These are phyloP conservation scores for Chamaecyparis obtusa DNA, from an alignment of 75 land plant species.

Conservation along the genomic window DNA sequence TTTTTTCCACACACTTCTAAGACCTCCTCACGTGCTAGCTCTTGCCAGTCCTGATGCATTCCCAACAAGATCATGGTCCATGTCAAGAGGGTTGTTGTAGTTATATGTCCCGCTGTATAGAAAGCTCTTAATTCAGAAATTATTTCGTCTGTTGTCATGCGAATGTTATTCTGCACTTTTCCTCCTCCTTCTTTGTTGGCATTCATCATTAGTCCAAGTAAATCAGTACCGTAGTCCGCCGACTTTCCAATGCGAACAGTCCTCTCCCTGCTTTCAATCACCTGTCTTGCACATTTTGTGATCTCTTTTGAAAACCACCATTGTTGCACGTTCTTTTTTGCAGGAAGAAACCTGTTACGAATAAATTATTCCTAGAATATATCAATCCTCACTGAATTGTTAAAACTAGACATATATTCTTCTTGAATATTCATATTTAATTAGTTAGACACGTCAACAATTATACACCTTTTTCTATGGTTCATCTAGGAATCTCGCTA, in stretches of 20 bases:
- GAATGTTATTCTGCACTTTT: slow-evolving; percentile 5
- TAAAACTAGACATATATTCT: too few species aligned
- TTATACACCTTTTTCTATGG: not conserved
- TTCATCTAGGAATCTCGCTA: not conserved
- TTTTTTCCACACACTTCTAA: too few species aligned
- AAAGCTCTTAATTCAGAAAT: slow-evolving; percentile 33
- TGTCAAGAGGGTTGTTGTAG: slow-evolving; percentile 20
- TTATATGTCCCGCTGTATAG: slow-evolving; percentile 51
- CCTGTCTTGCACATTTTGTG: not conserved
- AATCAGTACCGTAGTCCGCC: slow-evolving; percentile 25
- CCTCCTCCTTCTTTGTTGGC: slow-evolving; percentile 15
- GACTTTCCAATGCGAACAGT: slow-evolving; percentile 15
- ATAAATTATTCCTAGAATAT: too few species aligned
- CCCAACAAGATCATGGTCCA: slow-evolving; percentile 44
- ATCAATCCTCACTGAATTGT: too few species aligned
- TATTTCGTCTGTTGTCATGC: slow-evolving; percentile 17
- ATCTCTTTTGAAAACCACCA: slow-evolving; percentile 20
- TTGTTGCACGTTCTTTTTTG: not conserved
- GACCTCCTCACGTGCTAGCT: too few species aligned
- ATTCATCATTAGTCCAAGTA: slow-evolving; percentile 12
- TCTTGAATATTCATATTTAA: too few species aligned
- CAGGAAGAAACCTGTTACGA: too few species aligned
- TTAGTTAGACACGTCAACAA: not conserved
- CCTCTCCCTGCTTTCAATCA: slow-evolving; percentile 31
- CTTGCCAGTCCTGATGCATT: slow-evolving; percentile 46